phyloP scores from a whole-genome alignment of 805 yeast species.

The Wickerhamiella allomyrinae region DNA sequence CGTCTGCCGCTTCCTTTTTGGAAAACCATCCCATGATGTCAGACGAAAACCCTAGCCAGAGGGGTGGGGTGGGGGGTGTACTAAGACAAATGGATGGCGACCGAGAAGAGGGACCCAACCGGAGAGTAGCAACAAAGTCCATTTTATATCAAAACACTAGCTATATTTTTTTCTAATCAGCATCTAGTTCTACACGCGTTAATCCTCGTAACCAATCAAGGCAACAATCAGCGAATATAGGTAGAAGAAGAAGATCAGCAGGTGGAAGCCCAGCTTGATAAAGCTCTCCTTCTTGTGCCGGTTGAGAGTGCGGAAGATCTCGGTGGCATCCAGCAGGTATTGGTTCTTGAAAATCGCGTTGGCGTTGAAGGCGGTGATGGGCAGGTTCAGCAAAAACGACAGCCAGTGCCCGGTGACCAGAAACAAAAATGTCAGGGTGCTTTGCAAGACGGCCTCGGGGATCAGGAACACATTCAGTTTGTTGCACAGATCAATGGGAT shows the following conservation, averaged over 20 bases:
- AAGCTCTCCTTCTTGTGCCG: slow-evolving; percentile 87
- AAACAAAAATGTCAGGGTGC: slow-evolving; percentile 48
- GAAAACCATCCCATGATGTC: slow-evolving; percentile 2
- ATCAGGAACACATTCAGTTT: slow-evolving; percentile 71
- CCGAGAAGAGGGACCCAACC: no score
- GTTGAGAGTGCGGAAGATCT: slow-evolving; percentile 84
- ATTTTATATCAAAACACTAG: no score
- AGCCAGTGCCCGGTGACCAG: slow-evolving; percentile 88
- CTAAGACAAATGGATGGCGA: not conserved
- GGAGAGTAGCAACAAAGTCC: no score
- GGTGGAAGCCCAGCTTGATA: slow-evolving; percentile 77
- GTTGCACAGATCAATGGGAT: slow-evolving; percentile 91
- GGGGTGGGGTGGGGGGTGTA: not conserved
- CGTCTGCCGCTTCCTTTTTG: not conserved
- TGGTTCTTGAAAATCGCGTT: slow-evolving; percentile 66
- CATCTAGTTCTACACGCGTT: no score
- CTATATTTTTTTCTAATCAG: no score
- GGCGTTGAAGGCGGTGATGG: slow-evolving; percentile 68
- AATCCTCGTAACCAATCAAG: slow-evolving; percentile 61
- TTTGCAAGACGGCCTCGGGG: slow-evolving; percentile 78
- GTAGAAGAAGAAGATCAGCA: slow-evolving; percentile 87
- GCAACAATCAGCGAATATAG: slow-evolving; percentile 93
- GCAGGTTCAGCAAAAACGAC: slow-evolving; percentile 70
- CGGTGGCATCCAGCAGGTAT: slow-evolving; percentile 90
- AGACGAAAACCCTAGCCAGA: not conserved